These are phyloP conservation scores for Turritis glabra DNA, from an alignment of 345 rosid species.

Conservation along the genomic window DNA sequence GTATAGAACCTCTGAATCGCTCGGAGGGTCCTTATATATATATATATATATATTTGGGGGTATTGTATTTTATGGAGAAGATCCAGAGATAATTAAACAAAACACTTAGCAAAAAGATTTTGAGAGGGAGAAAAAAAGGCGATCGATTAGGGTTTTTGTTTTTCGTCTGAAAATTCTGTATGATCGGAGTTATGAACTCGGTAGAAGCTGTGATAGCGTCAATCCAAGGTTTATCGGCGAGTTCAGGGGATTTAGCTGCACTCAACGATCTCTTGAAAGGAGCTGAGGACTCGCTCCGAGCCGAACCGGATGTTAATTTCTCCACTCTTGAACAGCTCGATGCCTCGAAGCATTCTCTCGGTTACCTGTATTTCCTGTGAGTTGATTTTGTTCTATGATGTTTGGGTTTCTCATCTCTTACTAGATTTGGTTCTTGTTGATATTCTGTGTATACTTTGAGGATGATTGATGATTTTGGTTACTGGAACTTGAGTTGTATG, in stretches of 20 bases:
- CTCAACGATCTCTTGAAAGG: conserved; percentile 54
- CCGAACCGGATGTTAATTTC: conserved; percentile 43
- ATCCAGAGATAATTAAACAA: conserved; percentile 20
- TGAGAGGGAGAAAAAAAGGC: conserved; percentile 36
- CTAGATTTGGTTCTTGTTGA: not conserved
- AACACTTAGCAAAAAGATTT: not conserved
- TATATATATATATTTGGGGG: too few relatives aligned
- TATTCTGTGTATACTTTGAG: not conserved
- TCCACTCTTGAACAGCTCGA: conserved; percentile 71
- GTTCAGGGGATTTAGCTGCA: conserved; percentile 47
- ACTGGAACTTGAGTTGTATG: conserved; percentile 7
- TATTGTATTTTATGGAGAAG: conserved; percentile 7
- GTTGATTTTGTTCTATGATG: conserved; percentile 11
- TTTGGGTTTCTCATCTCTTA: conserved; percentile 1
- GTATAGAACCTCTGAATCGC: not conserved
- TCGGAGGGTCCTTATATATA: not conserved
- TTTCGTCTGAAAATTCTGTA: not conserved
- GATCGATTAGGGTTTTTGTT: conserved; percentile 40
- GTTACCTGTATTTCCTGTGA: conserved; percentile 74
- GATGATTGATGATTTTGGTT: not conserved
- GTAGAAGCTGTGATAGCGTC: conserved; percentile 56
- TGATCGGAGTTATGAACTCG: conserved; percentile 41
- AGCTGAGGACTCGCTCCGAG: conserved; percentile 57
- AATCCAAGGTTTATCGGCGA: conserved; percentile 63
- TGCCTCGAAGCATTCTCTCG: conserved; percentile 66